phyloP scores from a whole-genome alignment of 441 rosid species.

The Gossypium trilobum region DNA sequence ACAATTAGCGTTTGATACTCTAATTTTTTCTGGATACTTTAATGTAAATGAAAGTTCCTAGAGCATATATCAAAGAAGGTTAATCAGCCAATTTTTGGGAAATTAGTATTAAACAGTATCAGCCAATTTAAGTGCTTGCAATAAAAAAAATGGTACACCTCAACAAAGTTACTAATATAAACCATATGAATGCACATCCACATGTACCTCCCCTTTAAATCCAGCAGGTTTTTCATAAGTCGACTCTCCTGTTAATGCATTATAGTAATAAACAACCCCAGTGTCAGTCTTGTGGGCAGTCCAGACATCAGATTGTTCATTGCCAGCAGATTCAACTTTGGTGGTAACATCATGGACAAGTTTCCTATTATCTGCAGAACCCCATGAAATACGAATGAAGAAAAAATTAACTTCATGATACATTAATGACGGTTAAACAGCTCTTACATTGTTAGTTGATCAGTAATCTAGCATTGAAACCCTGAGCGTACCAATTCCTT shows the following conservation, averaged over 20 bases:
- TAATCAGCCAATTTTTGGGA: neutral
- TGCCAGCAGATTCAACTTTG: slow-evolving; percentile 29
- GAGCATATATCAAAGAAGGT: neutral
- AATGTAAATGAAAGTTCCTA: neutral
- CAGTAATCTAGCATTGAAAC: slow-evolving; percentile 63
- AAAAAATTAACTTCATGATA: slow-evolving; percentile 25
- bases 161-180: neutral
- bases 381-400: slow-evolving; percentile 28
- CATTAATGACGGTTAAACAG: slow-evolving; percentile 42
- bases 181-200: slow-evolving; percentile 12
- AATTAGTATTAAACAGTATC: neutral
- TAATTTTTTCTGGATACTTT: neutral
- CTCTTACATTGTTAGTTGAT: slow-evolving; percentile 43
- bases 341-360: slow-evolving; percentile 31
- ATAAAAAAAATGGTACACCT: neutral
- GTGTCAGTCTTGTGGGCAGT: slow-evolving; percentile 86
- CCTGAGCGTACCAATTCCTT: slow-evolving; percentile 78
- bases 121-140: neutral
- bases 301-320: slow-evolving; percentile 61
- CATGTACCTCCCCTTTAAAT: slow-evolving; percentile 67
- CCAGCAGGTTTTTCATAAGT: slow-evolving; percentile 85
- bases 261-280: slow-evolving; percentile 78
- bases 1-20: neutral
- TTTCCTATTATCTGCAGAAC: slow-evolving; percentile 50
- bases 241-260: slow-evolving; percentile 75